Percentiles rank a stretch among this genome's conserved stretches.
phyloP scores from a whole-genome alignment of 140 eudicot genomes.

The Cichorium intybus region DNA sequence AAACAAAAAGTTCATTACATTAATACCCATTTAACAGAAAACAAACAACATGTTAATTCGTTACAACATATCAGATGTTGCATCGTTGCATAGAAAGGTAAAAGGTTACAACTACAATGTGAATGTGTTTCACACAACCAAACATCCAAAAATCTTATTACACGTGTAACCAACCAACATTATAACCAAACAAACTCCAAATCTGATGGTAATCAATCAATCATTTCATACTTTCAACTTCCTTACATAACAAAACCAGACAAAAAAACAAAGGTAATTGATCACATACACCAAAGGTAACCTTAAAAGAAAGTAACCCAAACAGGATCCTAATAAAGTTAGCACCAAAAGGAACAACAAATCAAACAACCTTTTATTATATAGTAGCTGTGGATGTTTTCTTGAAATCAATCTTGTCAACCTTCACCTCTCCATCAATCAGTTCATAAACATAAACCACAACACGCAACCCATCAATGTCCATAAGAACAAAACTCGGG shows the following conservation, averaged over 20 bases:
- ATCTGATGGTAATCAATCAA: too few species aligned
- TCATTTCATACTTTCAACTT: too few species aligned
- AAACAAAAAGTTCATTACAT: too few species aligned
- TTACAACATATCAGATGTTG: too few species aligned
- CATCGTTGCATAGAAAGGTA: conserved; percentile 2
- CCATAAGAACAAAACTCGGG: conserved; percentile 99
- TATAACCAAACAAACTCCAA: too few species aligned
- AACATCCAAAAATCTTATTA: conserved; percentile 22
- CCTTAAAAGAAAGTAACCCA: conserved; percentile 1
- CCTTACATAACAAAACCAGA: conserved; percentile 19
- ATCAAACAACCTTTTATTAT: not conserved
- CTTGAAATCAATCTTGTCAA: conserved; percentile 97
- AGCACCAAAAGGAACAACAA: conserved; percentile 10
- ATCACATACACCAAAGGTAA: conserved; percentile 22
- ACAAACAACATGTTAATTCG: too few species aligned
- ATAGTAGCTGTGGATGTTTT: conserved; percentile 66
- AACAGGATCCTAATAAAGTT: conserved; percentile 19
- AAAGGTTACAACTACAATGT: too few species aligned
- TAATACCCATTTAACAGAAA: too few species aligned
- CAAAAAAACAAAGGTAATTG: not conserved
- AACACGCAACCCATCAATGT: conserved; percentile 92
- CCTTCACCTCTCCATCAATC: conserved; percentile 98
- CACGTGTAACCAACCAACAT: too few species aligned
- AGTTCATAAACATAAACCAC: conserved; percentile 98
- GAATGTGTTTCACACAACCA: not conserved